A percentile compares a stretch with the other conserved stretches of the same genome.
These are phyloP conservation scores for Eimeria sp. DNA, from an alignment of 169 alveolate species.

Conservation along the genomic window DNA sequence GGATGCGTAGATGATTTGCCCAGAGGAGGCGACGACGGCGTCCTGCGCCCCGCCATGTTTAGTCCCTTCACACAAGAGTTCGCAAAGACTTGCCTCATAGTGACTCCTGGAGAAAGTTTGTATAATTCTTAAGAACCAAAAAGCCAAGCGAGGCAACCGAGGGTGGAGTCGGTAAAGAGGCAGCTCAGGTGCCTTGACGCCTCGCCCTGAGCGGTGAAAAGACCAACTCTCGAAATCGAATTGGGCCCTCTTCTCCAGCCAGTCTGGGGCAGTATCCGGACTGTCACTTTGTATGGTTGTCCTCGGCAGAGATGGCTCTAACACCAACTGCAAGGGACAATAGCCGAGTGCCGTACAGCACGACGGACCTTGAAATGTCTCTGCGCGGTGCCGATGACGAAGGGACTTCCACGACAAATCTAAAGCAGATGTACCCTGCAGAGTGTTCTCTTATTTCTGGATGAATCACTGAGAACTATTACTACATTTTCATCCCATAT, in stretches of 20 bases:
- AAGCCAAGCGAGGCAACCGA: neutral
- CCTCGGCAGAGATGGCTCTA: neutral
- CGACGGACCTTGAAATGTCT: neutral
- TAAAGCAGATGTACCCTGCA: neutral
- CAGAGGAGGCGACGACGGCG: slow-evolving; percentile 59
- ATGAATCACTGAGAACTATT: neutral
- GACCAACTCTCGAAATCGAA: neutral
- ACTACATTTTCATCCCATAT: neutral
- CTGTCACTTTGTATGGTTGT: neutral
- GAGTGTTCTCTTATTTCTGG: neutral
- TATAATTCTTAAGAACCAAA: neutral
- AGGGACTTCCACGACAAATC: neutral
- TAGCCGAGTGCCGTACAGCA: neutral
- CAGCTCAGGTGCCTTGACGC: neutral
- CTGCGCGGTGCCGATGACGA: neutral
- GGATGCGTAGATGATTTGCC: neutral
- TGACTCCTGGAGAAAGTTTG: neutral
- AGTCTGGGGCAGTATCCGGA: neutral
- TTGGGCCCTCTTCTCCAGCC: neutral
- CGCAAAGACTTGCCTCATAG: slow-evolving; percentile 6
- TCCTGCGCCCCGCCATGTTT: neutral
- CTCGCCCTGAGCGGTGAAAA: neutral
- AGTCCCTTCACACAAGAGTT: neutral
- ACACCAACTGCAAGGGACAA: neutral
- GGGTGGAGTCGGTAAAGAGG: neutral